A percentile compares a stretch with the other conserved stretches of the same genome.
Evolutionary conservation across 352 stramenopile species (phyloP).

Genomic region (Pythium sp.): DNA sequence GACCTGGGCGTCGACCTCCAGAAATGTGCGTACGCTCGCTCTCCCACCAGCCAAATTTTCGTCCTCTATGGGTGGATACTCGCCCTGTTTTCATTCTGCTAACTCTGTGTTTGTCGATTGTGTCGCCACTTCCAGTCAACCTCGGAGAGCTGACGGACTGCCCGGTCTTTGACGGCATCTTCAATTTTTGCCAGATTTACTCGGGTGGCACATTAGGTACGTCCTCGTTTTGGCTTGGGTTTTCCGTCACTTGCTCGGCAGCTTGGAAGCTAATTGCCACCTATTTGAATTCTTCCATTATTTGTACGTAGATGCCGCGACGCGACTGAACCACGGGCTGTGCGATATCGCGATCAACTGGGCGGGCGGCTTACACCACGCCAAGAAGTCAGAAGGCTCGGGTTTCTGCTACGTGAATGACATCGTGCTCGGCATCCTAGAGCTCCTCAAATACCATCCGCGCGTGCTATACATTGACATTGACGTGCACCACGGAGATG

Average conservation of each 20-base stretch:
- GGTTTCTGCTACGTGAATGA: conserved; percentile 99
- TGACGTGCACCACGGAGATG: conserved; percentile 99
- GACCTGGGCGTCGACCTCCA: conserved; percentile 68
- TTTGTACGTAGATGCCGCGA: conserved; percentile 87
- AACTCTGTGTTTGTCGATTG: not conserved
- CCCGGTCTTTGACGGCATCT: not conserved
- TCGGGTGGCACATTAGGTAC: conserved; percentile 92
- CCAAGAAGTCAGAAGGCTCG: conserved; percentile 97
- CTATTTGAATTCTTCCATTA: not conserved
- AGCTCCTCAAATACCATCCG: conserved; percentile 96
- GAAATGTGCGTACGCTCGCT: conserved; percentile 78
- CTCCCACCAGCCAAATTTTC: not conserved
- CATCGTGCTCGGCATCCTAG: conserved; percentile 97
- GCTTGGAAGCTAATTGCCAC: not conserved
- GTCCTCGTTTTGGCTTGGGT: not conserved
- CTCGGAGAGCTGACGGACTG: not conserved
- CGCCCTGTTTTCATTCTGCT: not conserved
- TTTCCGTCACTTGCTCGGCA: not conserved
- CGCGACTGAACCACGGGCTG: conserved; percentile 94
- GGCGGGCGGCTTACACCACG: conserved; percentile 97
- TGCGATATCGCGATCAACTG: conserved; percentile 99
- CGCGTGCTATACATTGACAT: conserved; percentile 99
- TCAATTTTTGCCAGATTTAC: conserved; percentile 2
- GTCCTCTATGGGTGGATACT: not conserved
- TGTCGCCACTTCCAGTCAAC: not conserved